Conservation (phyloP, 805 yeast species). For the Kluyveromyces aestuarii region DNA sequence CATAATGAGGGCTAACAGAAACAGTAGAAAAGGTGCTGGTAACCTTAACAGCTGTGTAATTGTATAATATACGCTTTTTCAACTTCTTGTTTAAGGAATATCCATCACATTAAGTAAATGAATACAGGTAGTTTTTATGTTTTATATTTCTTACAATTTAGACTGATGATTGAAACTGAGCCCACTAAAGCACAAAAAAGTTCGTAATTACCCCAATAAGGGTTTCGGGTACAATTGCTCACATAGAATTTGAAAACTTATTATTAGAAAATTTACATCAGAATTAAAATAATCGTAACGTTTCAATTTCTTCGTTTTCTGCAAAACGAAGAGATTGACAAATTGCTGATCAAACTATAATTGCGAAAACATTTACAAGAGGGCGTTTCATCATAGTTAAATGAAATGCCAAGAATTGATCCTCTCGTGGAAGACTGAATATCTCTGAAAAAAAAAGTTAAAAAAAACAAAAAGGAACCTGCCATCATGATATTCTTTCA, state of each 20-base stretch:
- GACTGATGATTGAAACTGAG: too few relatives aligned
- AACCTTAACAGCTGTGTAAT: too few relatives aligned
- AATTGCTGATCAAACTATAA: neutral
- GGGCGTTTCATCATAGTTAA: neutral
- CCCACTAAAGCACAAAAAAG: too few relatives aligned
- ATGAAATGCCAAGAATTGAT: neutral
- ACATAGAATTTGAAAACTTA: neutral
- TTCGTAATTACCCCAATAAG: too few relatives aligned
- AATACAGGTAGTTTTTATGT: too few relatives aligned
- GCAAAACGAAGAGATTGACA: neutral
- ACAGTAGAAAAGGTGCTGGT: too few relatives aligned
- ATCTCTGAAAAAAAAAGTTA: constrained; percentile 5
- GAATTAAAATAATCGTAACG: neutral
- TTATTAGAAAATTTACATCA: neutral
- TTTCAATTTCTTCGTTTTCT: neutral
- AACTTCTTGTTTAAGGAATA: too few relatives aligned
- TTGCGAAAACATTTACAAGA: neutral
- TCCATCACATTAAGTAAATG: too few relatives aligned
- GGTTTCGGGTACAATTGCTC: too few relatives aligned
- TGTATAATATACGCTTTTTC: too few relatives aligned
- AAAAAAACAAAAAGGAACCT: constrained; percentile 10
- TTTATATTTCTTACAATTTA: too few relatives aligned
- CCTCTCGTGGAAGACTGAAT: neutral
- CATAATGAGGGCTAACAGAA: constrained; percentile 7
- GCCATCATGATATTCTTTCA: constrained; percentile 6